Conservation (phyloP, 345 rosid species). For the Nasturtium officinale region DNA sequence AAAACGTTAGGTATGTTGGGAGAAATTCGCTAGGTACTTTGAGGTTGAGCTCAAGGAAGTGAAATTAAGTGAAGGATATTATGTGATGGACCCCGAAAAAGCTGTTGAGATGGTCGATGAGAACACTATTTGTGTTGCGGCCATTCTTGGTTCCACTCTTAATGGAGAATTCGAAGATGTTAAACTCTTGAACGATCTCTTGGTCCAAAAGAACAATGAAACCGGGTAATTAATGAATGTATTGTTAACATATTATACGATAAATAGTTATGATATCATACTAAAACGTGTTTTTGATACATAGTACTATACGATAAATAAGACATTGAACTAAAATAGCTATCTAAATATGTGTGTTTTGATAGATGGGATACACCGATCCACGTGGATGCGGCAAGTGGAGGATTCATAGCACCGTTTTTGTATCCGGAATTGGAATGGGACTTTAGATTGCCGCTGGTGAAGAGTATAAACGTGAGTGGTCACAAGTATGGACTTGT, state of each 20-base stretch:
- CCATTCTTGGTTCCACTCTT: constrained; percentile 67
- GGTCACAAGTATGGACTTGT: constrained; percentile 68
- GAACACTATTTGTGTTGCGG: constrained; percentile 68
- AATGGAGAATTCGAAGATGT: constrained; percentile 72
- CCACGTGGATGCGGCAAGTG: constrained; percentile 70
- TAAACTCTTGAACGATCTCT: constrained; percentile 57
- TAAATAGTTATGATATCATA: not conserved
- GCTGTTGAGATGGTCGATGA: constrained; percentile 70
- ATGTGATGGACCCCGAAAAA: constrained; percentile 62
- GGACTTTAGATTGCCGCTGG: constrained; percentile 63
- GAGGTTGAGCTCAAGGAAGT: constrained; percentile 72
- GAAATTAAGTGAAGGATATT: constrained; percentile 58
- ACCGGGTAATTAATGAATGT: constrained; percentile 40
- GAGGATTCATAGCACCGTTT: constrained; percentile 66
- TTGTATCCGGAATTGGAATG: constrained; percentile 65
- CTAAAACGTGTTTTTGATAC: no score
- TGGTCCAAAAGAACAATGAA: constrained; percentile 51
- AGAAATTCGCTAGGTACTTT: constrained; percentile 70
- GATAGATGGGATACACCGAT: constrained; percentile 65
- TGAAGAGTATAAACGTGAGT: constrained; percentile 65
- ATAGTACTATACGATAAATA: no score
- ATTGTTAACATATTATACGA: not conserved
- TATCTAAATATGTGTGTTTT: not conserved
- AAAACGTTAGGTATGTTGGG: constrained; percentile 59
- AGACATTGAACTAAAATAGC: not conserved